A percentile compares a stretch with the other conserved stretches of the same genome.
phyloP scores from a whole-genome alignment of 2,329 filamentous ascomycete genomes.

The Colletotrichum godetiae region DNA sequence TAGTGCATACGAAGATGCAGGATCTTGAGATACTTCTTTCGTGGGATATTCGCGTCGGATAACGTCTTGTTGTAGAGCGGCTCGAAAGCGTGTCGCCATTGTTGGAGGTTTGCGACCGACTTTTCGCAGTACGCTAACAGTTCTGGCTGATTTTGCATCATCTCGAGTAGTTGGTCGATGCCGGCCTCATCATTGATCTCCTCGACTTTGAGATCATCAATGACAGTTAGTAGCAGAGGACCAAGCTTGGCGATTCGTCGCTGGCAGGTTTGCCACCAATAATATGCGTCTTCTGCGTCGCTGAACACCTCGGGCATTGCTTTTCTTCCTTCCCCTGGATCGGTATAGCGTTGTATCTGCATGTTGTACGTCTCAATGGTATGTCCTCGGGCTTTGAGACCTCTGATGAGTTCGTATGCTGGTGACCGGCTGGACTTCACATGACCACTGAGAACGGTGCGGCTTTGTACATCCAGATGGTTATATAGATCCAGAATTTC shows the following conservation, averaged over 20 bases:
- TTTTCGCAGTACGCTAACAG: slow-evolving; percentile 23
- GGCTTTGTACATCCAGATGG: slow-evolving; percentile 31
- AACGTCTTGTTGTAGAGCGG: slow-evolving; percentile 48
- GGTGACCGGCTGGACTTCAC: slow-evolving; percentile 19
- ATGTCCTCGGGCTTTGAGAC: slow-evolving; percentile 21
- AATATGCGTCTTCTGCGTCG: slow-evolving; percentile 48
- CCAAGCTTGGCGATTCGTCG: slow-evolving; percentile 47
- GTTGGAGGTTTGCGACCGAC: slow-evolving; percentile 41
- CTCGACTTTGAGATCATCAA: slow-evolving; percentile 31
- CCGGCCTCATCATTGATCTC: slow-evolving; percentile 24
- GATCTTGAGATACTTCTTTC: slow-evolving; percentile 41
- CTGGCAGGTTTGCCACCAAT: slow-evolving; percentile 52
- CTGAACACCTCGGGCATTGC: slow-evolving; percentile 47
- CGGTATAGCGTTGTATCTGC: slow-evolving; percentile 31
- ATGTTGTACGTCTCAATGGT: slow-evolving; percentile 33
- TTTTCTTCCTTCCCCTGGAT: slow-evolving; percentile 37
- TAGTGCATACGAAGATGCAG: slow-evolving; percentile 54
- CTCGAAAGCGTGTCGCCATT: slow-evolving; percentile 52
- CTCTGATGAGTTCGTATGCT: slow-evolving; percentile 21
- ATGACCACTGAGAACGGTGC: slow-evolving; percentile 25
- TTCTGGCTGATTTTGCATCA: slow-evolving; percentile 22
- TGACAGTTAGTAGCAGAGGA: slow-evolving; percentile 17
- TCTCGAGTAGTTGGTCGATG: slow-evolving; percentile 7
- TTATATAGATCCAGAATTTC: slow-evolving; percentile 32
- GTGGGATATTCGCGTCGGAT: slow-evolving; percentile 41